Base-by-base conservation (phyloP, 345 rosid genomes). In the Turritis glabra region DNA sequence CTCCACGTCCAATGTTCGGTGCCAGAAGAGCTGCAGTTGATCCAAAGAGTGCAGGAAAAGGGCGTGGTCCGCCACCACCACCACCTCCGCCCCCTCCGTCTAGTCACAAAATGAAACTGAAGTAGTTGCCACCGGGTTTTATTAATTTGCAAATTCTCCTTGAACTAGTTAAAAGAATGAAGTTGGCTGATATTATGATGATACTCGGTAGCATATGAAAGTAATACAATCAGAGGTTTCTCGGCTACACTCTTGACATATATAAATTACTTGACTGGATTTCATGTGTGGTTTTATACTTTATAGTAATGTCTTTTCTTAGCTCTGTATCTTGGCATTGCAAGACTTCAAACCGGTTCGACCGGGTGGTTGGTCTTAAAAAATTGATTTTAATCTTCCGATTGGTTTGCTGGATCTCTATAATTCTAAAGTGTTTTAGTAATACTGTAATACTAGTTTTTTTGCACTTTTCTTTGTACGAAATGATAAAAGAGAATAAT, bases 41-140 rank as follows among this genome's bases (percentile, higher is more conserved):
- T n/a, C n/a, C n/a, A n/a, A n/a, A n/a, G n/a, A n/a, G n/a, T n/a
- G n/a, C n/a, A n/a, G n/a, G n/a, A n/a, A 33, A 33, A 33, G 11
- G 69, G 10, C 41, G n/a, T 4, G 69, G 52, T 30, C 78, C 72
- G 14, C 44, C 44, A 13, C 64, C 47, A 19, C 64, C 47, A n/a
- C n/a, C n/a, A n/a, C n/a, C n/a, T n/a, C n/a, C n/a, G 14, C 44
- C 44, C 13, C 64, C 47, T 35, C 64, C 47, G 6, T 1, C 3
- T 5, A 35, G 18, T 35, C 46, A 19, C 27, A 18, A 2, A 56
- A 9, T 9, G 15, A 32, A 4, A 5, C 41, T 7, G 4, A 18
- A 57, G 25, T 2, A 30, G n/a, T 35, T 21, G 29, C 8, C 17
- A 22, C n/a, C n/a, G n/a, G n/a, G n/a, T n/a, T n/a, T n/a, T n/a